Evolutionary conservation across 129 eudicot species (phyloP), one percentile per base, ranked within the genome.

Genomic region (Rutidosis leptorrhynchoides): DNA sequence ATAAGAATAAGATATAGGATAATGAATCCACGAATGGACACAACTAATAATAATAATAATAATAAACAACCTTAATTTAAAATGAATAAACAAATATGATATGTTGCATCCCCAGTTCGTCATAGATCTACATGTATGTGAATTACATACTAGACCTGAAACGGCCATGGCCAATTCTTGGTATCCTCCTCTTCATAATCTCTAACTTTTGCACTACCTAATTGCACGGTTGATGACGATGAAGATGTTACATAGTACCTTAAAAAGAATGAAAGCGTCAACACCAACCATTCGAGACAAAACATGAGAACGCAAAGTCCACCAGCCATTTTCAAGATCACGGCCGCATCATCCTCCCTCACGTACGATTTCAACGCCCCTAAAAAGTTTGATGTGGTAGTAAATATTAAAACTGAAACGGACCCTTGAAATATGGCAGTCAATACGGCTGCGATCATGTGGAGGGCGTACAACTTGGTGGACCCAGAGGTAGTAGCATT

Each of bases 361-460:
- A 90, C 97, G 21, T 90, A 90, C 1, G 95, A 84, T 11, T 87
- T 90, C 80, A 90, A 59, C 9, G 78, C 72, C 32, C 70, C 71
- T 40, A 90, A 63, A 70, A 90, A 90, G 35, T 87, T 87, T 12
- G 74, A 53, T 0, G 92, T 79, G 3, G 92, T 77, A 5, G 95
- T 87, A 78, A 84, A 90, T 4, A 87, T 87, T 23, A 90, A 71
- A 32, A 87, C 95, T 0, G 95, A 78, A 1, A 90, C 82, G 0
- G 95, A 90, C 5, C 95, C 95, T 58, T 87, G 95, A 51, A 90
- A 90, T 19, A 90, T 87, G 20, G 92, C 95, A 0, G 92, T 90
- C 24, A 87, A 48, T 28, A 87, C 89, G 0, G 95, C 67, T 3
- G 92, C 73, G 0, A 84, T 77, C 95, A 87, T 82, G 80, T 90